phyloP scores from a whole-genome alignment of 202 grass and related monocot species.

The Dendrocalamus latiflorus region DNA sequence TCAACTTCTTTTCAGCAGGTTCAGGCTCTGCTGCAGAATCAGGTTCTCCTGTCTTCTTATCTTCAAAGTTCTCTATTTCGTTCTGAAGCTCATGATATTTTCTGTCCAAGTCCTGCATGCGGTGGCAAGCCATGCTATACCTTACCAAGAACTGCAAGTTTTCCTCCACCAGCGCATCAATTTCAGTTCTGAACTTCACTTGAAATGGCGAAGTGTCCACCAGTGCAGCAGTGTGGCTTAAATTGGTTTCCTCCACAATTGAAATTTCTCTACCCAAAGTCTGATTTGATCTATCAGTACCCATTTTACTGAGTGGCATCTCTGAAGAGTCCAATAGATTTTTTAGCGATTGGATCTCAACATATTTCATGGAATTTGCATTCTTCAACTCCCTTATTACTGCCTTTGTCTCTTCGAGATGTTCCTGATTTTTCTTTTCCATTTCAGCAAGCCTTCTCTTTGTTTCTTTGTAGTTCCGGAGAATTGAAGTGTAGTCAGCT shows the following conservation, averaged over 20 bases:
- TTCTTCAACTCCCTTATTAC: constrained; percentile 67
- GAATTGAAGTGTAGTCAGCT: constrained; percentile 60
- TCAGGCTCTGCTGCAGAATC: neutral
- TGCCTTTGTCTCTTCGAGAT: constrained; percentile 52
- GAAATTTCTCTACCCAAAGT: constrained; percentile 24
- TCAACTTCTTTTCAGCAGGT: constrained; percentile 48
- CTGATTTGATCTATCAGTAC: constrained; percentile 3
- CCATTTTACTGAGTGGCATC: neutral
- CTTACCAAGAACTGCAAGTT: constrained; percentile 64
- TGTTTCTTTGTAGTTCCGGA: constrained; percentile 72
- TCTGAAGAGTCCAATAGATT: constrained; percentile 43
- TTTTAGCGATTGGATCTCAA: constrained; percentile 62
- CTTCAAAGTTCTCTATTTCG: constrained; percentile 34
- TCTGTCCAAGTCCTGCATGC: constrained; percentile 48
- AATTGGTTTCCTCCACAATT: constrained; percentile 27
- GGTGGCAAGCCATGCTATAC: constrained; percentile 64
- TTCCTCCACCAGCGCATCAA: constrained; percentile 60
- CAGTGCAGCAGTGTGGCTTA: neutral
- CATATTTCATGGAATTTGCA: constrained; percentile 79
- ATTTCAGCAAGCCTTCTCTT: constrained; percentile 63
- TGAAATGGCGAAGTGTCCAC: constrained; percentile 35
- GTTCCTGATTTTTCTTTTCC: constrained; percentile 71
- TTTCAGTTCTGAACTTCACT: constrained; percentile 62
- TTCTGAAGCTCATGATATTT: constrained; percentile 46
- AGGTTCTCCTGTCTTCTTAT: constrained; percentile 19